phyloP scores from a whole-genome alignment of 1,139 yeast genomes.

The Blastobotrys petasosporus region DNA sequence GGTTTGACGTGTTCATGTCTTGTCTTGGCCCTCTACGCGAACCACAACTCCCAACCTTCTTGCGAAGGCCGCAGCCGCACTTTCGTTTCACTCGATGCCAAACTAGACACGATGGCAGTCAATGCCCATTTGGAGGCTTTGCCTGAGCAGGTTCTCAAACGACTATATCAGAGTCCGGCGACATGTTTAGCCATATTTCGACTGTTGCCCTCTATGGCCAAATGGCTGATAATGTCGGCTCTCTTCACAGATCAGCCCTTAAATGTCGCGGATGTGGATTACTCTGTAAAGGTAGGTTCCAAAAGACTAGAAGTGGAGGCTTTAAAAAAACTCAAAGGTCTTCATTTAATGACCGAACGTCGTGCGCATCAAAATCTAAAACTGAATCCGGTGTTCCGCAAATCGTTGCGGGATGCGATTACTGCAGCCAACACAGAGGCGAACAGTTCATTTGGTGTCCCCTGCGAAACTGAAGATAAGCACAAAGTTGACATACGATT shows the following conservation, averaged over 20 bases:
- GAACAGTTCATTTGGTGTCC: slow-evolving; percentile 48
- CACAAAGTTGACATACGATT: slow-evolving; percentile 56
- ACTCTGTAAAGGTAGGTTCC: slow-evolving; percentile 58
- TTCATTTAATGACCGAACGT: slow-evolving; percentile 70
- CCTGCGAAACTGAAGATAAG: slow-evolving; percentile 45
- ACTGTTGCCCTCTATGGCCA: slow-evolving; percentile 80
- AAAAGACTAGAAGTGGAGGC: slow-evolving; percentile 64
- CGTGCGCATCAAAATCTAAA: slow-evolving; percentile 49
- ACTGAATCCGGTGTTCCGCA: slow-evolving; percentile 67
- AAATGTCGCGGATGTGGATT: slow-evolving; percentile 59
- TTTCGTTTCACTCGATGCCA: slow-evolving; percentile 34
- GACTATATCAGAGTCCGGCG: slow-evolving; percentile 80
- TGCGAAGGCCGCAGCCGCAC: background rate
- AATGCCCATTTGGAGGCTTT: slow-evolving; percentile 85
- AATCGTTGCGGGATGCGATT: slow-evolving; percentile 72
- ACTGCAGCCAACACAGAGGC: slow-evolving; percentile 57
- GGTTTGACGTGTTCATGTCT: background rate
- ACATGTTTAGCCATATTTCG: slow-evolving; percentile 90
- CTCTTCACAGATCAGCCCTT: slow-evolving; percentile 74
- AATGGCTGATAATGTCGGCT: slow-evolving; percentile 82
- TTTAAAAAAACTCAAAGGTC: slow-evolving; percentile 62
- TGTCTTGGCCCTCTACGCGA: background rate
- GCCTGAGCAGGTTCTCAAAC: slow-evolving; percentile 74
- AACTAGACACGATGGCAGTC: slow-evolving; percentile 39
- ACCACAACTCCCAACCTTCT: no score